Conservation (phyloP, 768 basidiomycete species). For the Tylopilus felleus region DNA sequence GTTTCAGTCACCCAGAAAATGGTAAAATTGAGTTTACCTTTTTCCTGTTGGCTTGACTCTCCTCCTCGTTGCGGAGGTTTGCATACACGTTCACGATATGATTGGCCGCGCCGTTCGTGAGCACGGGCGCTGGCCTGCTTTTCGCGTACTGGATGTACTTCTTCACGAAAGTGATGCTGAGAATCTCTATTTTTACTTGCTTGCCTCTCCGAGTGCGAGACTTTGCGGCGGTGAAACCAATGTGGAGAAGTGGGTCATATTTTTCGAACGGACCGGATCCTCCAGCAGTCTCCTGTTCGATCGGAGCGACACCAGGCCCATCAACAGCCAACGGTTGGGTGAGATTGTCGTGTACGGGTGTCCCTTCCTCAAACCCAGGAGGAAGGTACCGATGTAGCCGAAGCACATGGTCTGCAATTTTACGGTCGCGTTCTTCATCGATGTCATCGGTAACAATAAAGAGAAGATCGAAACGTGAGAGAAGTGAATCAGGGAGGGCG, state of each 20-base stretch:
- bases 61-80: slow-evolving; percentile 85
- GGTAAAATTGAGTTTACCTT: slow-evolving; percentile 45
- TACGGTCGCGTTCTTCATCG: slow-evolving; percentile 88
- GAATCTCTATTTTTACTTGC: slow-evolving; percentile 69
- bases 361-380: slow-evolving; percentile 94
- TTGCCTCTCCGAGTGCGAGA: slow-evolving; percentile 58
- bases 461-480: slow-evolving; percentile 97
- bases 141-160: slow-evolving; percentile 99
- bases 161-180: slow-evolving; percentile 93
- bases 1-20: slow-evolving; percentile 8
- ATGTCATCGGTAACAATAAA: slow-evolving; percentile 99
- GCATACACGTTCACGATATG: slow-evolving; percentile 92
- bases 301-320: slow-evolving; percentile 49
- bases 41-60: slow-evolving; percentile 80
- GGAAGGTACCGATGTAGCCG: slow-evolving; percentile 96
- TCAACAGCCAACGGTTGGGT: slow-evolving; percentile 87
- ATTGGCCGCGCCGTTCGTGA: slow-evolving; percentile 93
- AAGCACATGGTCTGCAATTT: slow-evolving; percentile 96
- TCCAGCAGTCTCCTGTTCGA: slow-evolving; percentile 35
- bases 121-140: slow-evolving; percentile 74
- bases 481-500: slow-evolving; percentile 92
- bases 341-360: slow-evolving; percentile 84
- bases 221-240: slow-evolving; percentile 57
- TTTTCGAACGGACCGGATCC: slow-evolving; percentile 85
- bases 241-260: slow-evolving; percentile 91